Percentiles rank a stretch among this genome's conserved stretches.
Conservation (phyloP, 2,329 filamentous ascomycete species). For the Neopestalotiopsis sp. region DNA sequence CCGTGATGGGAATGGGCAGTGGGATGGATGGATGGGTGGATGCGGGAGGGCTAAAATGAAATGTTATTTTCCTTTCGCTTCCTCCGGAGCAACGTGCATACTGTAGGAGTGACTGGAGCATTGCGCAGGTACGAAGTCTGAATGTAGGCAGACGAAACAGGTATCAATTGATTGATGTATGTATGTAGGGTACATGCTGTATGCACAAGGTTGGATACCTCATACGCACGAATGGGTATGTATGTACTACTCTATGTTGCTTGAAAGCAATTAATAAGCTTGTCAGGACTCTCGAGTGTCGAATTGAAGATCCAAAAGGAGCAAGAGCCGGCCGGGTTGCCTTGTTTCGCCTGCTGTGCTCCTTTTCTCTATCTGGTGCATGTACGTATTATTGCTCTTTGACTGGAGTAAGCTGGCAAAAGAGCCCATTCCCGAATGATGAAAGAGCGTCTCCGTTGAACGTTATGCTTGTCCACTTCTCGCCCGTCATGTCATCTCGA, state of each 20-base stretch:
- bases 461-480: background rate
- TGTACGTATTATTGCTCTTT: background rate
- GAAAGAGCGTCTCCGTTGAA: background rate
- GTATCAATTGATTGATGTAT: too few relatives aligned
- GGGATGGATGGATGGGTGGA: background rate
- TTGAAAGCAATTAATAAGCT: background rate
- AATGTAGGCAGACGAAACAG: background rate
- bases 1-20: background rate
- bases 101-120: background rate
- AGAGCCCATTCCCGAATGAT: background rate
- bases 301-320: background rate
- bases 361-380: background rate
- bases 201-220: too few relatives aligned
- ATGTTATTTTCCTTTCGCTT: background rate
- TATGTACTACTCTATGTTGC: background rate
- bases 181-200: too few relatives aligned
- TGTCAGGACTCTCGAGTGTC: background rate
- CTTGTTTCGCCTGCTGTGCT: background rate
- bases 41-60: background rate
- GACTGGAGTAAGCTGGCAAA: background rate
- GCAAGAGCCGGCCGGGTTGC: background rate
- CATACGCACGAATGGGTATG: background rate
- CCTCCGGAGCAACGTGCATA: background rate
- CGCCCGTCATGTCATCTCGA: background rate
- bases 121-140: background rate